Conservation (phyloP, 257 asterid species). For the Euphrasia confusa region DNA sequence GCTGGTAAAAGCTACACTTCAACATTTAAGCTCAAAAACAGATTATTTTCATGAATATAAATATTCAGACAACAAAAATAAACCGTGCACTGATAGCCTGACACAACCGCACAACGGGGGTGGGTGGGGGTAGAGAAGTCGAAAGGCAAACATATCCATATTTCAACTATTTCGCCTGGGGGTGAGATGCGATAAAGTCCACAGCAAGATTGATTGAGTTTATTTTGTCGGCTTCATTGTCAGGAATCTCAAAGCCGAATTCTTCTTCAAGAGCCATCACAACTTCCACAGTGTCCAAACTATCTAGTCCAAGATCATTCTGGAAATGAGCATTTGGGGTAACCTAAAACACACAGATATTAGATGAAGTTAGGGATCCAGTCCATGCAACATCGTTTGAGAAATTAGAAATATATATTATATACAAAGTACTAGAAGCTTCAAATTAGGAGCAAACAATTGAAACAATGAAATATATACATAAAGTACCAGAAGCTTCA, state of each 20-base stretch:
- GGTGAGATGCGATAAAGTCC: constrained; percentile 43
- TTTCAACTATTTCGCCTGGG: constrained; percentile 36
- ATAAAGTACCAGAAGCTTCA: not conserved
- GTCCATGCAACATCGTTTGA: not conserved
- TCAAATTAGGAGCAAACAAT: not conserved
- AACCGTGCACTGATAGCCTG: constrained; percentile 1
- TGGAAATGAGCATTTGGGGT: constrained; percentile 40
- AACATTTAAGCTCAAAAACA: constrained; percentile 14
- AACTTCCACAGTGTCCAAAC: constrained; percentile 41
- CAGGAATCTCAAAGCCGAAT: constrained; percentile 44
- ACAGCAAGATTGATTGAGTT: constrained; percentile 41
- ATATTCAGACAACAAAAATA: constrained; percentile 11
- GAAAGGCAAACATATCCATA: not conserved
- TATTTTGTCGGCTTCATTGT: constrained; percentile 45
- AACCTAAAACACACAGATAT: constrained; percentile 25
- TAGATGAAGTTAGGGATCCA: not conserved
- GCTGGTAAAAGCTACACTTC: too few relatives aligned
- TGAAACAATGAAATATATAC: too few relatives aligned
- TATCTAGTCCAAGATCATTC: constrained; percentile 43
- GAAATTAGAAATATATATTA: not conserved
- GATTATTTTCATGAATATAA: constrained; percentile 4
- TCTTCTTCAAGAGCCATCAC: constrained; percentile 52
- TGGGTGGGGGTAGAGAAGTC: not conserved
- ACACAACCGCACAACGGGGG: not conserved
- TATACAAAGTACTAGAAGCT: not conserved